These are phyloP conservation scores for Hortiboletus flavorubellus DNA, from an alignment of 768 basidiomycete genomes.

Conservation along the genomic window DNA sequence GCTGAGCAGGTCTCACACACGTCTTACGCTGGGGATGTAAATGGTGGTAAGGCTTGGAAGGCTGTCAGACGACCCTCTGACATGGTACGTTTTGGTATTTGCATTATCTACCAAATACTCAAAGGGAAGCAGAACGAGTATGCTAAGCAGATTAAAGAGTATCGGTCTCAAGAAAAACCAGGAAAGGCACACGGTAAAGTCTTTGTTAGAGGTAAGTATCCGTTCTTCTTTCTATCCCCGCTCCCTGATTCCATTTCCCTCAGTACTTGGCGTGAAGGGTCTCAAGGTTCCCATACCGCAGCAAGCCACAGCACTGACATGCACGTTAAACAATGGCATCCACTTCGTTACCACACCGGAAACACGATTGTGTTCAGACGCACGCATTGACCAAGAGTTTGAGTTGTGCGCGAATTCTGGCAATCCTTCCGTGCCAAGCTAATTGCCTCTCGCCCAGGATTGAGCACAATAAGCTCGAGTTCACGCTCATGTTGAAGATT, in stretches of 20 bases:
- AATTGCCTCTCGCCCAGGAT: slow-evolving; percentile 47
- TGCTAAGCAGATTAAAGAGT: slow-evolving; percentile 84
- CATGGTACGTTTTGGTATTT: slow-evolving; percentile 58
- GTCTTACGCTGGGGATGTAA: slow-evolving; percentile 75
- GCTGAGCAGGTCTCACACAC: slow-evolving; percentile 68
- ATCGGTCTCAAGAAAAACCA: slow-evolving; percentile 68
- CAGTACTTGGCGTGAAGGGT: slow-evolving; percentile 74
- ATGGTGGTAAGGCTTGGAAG: slow-evolving; percentile 81
- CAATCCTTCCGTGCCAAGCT: background rate
- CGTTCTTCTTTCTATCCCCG: background rate
- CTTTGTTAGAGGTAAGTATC: slow-evolving; percentile 78
- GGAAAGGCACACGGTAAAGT: slow-evolving; percentile 89
- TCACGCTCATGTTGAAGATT: slow-evolving; percentile 86
- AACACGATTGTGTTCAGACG: slow-evolving; percentile 52
- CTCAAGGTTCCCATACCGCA: slow-evolving; percentile 76
- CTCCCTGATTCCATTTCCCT: background rate
- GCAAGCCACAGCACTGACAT: slow-evolving; percentile 71
- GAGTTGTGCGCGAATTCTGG: slow-evolving; percentile 61
- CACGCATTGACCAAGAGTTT: slow-evolving; percentile 82
- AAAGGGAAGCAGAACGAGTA: slow-evolving; percentile 76
- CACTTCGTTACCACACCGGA: slow-evolving; percentile 93
- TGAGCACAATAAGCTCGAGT: slow-evolving; percentile 93
- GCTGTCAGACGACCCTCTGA: slow-evolving; percentile 87
- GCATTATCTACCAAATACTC: background rate
- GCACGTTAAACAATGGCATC: slow-evolving; percentile 94